These are phyloP conservation scores for Boletus reticulatus DNA, from an alignment of 768 basidiomycete species.

Conservation along the genomic window DNA sequence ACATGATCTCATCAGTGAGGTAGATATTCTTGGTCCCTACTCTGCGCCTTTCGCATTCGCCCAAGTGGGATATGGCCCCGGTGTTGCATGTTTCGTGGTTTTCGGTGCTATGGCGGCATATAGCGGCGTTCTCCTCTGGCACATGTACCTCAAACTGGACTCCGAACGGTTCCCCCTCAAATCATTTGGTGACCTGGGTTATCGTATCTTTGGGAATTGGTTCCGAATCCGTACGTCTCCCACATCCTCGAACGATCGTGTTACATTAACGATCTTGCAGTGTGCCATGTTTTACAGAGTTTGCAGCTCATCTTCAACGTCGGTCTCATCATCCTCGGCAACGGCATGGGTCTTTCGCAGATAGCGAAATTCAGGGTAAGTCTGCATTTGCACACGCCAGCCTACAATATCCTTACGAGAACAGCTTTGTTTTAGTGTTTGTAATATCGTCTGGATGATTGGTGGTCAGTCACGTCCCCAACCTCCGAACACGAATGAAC, in stretches of 20 bases:
- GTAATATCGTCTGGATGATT: conserved; percentile 56
- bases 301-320: conserved; percentile 59
- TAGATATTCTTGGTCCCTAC: conserved; percentile 61
- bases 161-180: conserved; percentile 48
- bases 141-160: conserved; percentile 54
- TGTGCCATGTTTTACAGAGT: conserved; percentile 49
- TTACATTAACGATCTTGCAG: conserved; percentile 7
- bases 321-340: conserved; percentile 31
- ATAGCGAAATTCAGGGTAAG: conserved; percentile 43
- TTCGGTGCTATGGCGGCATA: conserved; percentile 45
- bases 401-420: neutral
- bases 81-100: conserved; percentile 30
- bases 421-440: conserved; percentile 57
- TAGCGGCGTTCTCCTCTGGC: conserved; percentile 55
- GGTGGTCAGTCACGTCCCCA: neutral
- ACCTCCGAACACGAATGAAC: neutral
- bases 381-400: neutral
- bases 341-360: conserved; percentile 54
- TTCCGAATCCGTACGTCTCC: conserved; percentile 37
- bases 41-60: conserved; percentile 57
- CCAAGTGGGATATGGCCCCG: conserved; percentile 63
- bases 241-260: neutral
- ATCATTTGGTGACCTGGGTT: conserved; percentile 53
- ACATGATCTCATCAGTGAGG: conserved; percentile 6
- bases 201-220: conserved; percentile 50